Evolutionary conservation across 768 basidiomycete genomes (phyloP), one percentile per base, ranked within the genome.

Genomic region (Boletus speciosus): DNA sequence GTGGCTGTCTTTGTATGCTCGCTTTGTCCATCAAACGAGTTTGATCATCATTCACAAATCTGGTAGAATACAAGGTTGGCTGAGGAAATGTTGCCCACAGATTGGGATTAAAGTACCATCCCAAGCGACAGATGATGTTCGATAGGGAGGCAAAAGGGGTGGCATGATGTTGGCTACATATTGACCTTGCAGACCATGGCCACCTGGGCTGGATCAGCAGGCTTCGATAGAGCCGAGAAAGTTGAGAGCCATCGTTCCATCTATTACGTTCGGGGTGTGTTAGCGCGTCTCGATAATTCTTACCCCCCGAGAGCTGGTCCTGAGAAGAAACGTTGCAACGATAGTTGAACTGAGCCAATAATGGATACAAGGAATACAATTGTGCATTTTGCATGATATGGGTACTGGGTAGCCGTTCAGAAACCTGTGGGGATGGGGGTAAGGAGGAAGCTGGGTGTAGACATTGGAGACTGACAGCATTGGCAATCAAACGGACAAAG

Each of bases 401-500:
- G 45, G 12, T 6, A 19, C 23, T 3, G 15, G 16, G 14, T 27
- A 12, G 19, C 10, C 10, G 16, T 45, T 69, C 52, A 71, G 41
- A 69, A 71, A 55, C 69, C 69, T 71, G 56, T 12, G 27, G 16
- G 32, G 21, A 43, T n/a, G 31, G 23, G 40, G 27, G 35, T 39
- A n/a, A 54, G 48, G 35, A 32, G 29, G 44, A 25, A 9, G 12
- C 4, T 12, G 23, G n/a, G 3, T 6, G 16, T 12, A 8, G 19
- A 39, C 23, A 36, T n/a, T 36, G 35, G 37, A 23, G 43, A 76
- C 89, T 72, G 63, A 91, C 92, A 93, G 62, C 92, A 93, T 36
- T 89, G 77, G 69, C 92, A 93, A 67, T 93, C 92, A 65, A 93
- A 93, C 6, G 92, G 92, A 73, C 91, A 93, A 38, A 88, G 69